A percentile compares a stretch with the other conserved stretches of the same genome.
phyloP scores from a whole-genome alignment of 2,329 filamentous ascomycete species.

The Neofusicoccum sp. region DNA sequence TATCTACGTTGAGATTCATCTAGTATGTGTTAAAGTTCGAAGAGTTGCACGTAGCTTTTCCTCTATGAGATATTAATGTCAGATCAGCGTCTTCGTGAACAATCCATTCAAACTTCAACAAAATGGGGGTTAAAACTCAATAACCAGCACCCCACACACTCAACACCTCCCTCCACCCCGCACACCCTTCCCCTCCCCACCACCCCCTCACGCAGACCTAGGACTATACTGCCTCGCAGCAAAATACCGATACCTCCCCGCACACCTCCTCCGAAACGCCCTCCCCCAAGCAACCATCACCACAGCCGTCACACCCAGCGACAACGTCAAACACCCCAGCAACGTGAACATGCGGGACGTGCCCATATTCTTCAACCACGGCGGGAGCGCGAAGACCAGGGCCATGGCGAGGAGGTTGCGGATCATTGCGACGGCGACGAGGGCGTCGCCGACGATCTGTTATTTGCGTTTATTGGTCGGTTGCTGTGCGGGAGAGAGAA shows the following conservation, averaged over 20 bases:
- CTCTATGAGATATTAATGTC: too few species aligned
- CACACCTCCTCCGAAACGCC: constrained; percentile 19
- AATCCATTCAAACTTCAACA: too few species aligned
- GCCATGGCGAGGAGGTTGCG: constrained; percentile 46
- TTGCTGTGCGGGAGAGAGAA: background rate
- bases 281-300: constrained; percentile 19
- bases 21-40: too few species aligned
- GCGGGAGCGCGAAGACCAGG: constrained; percentile 47
- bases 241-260: background rate
- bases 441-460: constrained; percentile 48
- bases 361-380: constrained; percentile 42
- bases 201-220: background rate
- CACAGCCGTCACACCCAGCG: background rate
- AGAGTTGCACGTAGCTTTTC: too few species aligned
- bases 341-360: constrained; percentile 43
- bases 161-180: too few species aligned
- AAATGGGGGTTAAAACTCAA: too few species aligned
- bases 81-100: too few species aligned
- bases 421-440: constrained; percentile 47
- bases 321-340: constrained; percentile 25
- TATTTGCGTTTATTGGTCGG: constrained; percentile 17
- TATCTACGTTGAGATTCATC: too few species aligned
- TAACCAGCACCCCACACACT: too few species aligned
- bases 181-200: background rate
- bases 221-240: constrained; percentile 1